A percentile compares a stretch with the other conserved stretches of the same genome.
These are phyloP conservation scores for Paecilomyces sp. DNA, from an alignment of 2,329 filamentous ascomycete genomes.

Conservation along the genomic window DNA sequence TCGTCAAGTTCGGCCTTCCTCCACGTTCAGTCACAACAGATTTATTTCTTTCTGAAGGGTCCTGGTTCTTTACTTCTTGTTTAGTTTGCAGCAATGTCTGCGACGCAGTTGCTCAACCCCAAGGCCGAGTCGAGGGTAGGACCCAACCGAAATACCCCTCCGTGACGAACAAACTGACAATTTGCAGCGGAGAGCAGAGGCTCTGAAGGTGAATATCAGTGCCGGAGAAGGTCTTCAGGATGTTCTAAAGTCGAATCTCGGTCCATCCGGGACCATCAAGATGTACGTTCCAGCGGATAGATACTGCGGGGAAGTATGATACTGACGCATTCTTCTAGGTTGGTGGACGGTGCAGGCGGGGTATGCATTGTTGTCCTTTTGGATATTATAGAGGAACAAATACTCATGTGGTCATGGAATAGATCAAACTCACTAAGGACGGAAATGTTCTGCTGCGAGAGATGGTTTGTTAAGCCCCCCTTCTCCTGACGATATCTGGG, in stretches of 20 bases:
- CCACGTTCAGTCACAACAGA: conserved; percentile 8
- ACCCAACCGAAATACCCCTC: conserved; percentile 21
- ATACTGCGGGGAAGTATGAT: conserved; percentile 5
- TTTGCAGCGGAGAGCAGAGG: conserved; percentile 84
- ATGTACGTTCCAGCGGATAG: conserved; percentile 53
- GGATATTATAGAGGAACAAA: conserved; percentile 2
- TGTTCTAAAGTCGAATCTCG: conserved; percentile 94
- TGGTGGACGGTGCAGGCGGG: conserved; percentile 56
- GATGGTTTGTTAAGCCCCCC: conserved; percentile 43
- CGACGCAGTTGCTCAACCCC: conserved; percentile 94
- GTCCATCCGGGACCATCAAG: conserved; percentile 89
- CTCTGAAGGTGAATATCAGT: conserved; percentile 91
- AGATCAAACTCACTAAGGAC: conserved; percentile 99
- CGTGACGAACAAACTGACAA: conserved; percentile 37
- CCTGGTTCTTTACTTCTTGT: conserved; percentile 16
- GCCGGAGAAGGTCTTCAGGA: conserved; percentile 88
- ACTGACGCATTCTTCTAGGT: conserved; percentile 33
- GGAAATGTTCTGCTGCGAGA: conserved; percentile 75
- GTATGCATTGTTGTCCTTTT: conserved; percentile 30
- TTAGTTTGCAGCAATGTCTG: conserved; percentile 63
- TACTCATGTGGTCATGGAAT: conserved; percentile 18
- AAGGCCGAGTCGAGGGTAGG: conserved; percentile 95
- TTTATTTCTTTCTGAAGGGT: conserved; percentile 13
- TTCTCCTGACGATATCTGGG: conserved; percentile 2
- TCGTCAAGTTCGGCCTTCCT: conserved; percentile 1